A percentile compares a stretch with the other conserved stretches of the same genome.
Conservation (phyloP, 257 asterid genomes). For the Pogostemon cablin region DNA sequence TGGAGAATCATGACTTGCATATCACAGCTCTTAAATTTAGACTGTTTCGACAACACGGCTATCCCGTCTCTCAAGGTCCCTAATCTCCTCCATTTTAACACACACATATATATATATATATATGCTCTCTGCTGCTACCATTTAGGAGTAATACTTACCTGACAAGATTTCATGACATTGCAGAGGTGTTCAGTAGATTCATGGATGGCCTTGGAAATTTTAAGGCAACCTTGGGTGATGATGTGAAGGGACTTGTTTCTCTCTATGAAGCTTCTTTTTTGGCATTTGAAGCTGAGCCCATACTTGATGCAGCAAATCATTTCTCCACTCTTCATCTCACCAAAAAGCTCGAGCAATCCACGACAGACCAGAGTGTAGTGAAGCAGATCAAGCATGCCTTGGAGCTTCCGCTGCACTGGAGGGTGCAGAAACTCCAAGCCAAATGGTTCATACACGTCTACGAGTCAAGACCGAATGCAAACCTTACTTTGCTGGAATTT, state of each 20-base stretch:
- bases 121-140: background rate
- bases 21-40: constrained; percentile 39
- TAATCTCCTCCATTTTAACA: background rate
- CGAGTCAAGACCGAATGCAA: constrained; percentile 13
- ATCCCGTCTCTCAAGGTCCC: constrained; percentile 48
- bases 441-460: constrained; percentile 47
- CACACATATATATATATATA: no score
- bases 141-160: background rate
- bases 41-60: constrained; percentile 46
- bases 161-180: background rate
- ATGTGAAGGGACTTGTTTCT: constrained; percentile 42
- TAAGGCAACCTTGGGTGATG: constrained; percentile 26
- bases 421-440: constrained; percentile 48
- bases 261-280: constrained; percentile 61
- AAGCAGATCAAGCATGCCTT: constrained; percentile 45
- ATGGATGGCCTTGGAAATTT: constrained; percentile 40
- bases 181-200: constrained; percentile 52
- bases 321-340: constrained; percentile 40
- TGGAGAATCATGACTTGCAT: constrained; percentile 29
- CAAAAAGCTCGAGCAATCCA: constrained; percentile 4
- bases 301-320: constrained; percentile 44
- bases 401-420: constrained; percentile 62
- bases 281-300: constrained; percentile 43
- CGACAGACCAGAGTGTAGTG: constrained; percentile 18
- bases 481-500: constrained; percentile 35